Conservation (phyloP, 78 protist genomes). For the Reticulomyxa filosa region DNA sequence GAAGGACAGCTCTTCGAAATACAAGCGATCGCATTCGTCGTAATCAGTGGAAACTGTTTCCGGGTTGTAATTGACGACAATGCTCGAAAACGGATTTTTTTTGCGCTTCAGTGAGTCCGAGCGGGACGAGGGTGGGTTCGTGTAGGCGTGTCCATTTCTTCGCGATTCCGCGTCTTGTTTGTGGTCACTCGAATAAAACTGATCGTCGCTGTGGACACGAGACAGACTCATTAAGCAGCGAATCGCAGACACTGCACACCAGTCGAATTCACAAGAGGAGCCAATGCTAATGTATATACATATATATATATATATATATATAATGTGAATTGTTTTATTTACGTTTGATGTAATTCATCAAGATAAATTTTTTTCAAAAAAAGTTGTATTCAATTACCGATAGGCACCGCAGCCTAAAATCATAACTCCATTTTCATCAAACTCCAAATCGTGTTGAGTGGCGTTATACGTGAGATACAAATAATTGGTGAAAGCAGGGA, state of each 20-base stretch:
- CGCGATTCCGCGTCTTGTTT: no score
- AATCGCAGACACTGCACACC: conserved; percentile 29
- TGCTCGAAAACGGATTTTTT: no score
- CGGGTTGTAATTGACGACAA: conserved; percentile 89
- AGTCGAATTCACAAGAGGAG: conserved; percentile 46
- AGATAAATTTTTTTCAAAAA: no score
- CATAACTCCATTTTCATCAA: background rate
- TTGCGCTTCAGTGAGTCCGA: no score
- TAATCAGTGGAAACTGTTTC: conserved; percentile 89
- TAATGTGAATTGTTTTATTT: no score
- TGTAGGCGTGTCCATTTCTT: no score
- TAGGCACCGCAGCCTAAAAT: no score
- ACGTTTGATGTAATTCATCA: no score
- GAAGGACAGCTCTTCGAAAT: conserved; percentile 53
- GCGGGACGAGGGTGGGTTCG: no score
- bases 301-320: background rate
- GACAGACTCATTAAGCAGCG: conserved; percentile 52
- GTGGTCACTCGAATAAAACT: no score
- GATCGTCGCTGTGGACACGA: no score
- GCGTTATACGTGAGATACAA: conserved; percentile 79
- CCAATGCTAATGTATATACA: conserved; percentile 53
- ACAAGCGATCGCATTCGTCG: conserved; percentile 72
- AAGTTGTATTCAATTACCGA: no score
- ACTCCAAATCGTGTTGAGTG: conserved; percentile 35
- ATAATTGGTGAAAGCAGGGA: conserved; percentile 80